phyloP scores from a whole-genome alignment of 352 stramenopile species.

The Elongisporangium anandrum region DNA sequence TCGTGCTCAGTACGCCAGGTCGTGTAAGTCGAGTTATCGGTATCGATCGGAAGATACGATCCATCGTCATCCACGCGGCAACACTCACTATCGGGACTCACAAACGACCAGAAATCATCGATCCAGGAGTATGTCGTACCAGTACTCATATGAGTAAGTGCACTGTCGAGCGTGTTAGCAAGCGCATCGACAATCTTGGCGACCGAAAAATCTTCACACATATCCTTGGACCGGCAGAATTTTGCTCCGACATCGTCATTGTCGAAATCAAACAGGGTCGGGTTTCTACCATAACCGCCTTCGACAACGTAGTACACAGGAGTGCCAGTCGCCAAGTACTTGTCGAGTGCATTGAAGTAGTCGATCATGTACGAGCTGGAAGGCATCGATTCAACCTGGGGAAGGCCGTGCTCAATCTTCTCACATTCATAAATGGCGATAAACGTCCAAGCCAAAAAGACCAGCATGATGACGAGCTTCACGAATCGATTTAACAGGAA shows the following conservation, averaged over 20 bases:
- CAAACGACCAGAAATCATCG: slow-evolving; percentile 73
- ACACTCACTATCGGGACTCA: slow-evolving; percentile 55
- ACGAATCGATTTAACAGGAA: slow-evolving; percentile 36
- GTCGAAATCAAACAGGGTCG: slow-evolving; percentile 25
- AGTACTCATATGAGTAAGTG: slow-evolving; percentile 42
- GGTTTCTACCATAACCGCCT: slow-evolving; percentile 47
- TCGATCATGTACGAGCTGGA: slow-evolving; percentile 43
- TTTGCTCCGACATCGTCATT: slow-evolving; percentile 27
- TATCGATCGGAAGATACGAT: slow-evolving; percentile 42
- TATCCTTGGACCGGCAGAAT: slow-evolving; percentile 57
- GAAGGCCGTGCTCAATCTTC: slow-evolving; percentile 46
- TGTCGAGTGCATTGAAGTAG: slow-evolving; percentile 38
- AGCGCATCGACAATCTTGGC: slow-evolving; percentile 55
- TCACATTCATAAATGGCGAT: slow-evolving; percentile 51
- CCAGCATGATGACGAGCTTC: slow-evolving; percentile 52
- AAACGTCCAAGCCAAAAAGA: slow-evolving; percentile 42
- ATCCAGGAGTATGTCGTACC: slow-evolving; percentile 62
- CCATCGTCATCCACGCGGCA: slow-evolving; percentile 40
- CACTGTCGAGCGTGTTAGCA: slow-evolving; percentile 21
- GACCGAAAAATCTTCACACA: slow-evolving; percentile 52
- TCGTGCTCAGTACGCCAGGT: slow-evolving; percentile 30
- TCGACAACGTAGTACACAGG: slow-evolving; percentile 77
- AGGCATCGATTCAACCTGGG: slow-evolving; percentile 45
- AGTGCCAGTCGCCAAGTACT: slow-evolving; percentile 47
- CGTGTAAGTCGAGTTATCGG: slow-evolving; percentile 32